Evolutionary conservation across 306 rosid genomes (phyloP).

Genomic region (Prosopis cineraria): DNA sequence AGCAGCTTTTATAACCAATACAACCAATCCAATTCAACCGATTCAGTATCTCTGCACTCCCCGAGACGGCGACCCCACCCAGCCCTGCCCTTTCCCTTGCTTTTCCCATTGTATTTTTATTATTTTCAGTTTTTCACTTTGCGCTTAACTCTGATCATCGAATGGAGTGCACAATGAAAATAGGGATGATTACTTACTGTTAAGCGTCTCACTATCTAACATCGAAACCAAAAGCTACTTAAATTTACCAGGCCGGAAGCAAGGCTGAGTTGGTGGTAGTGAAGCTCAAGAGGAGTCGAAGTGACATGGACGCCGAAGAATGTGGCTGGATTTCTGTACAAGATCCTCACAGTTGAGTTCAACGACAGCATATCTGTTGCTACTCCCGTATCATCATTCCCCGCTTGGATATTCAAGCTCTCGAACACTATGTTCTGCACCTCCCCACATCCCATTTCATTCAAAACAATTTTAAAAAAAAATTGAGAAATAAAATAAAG

Average conservation of each 20-base stretch:
- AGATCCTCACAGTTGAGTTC: conserved; percentile 83
- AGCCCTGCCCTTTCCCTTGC: neutral
- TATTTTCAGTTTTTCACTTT: too few relatives aligned
- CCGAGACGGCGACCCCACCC: neutral
- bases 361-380: conserved; percentile 80
- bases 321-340: conserved; percentile 71
- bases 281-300: conserved; percentile 67
- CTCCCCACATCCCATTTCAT: neutral
- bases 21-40: conserved; percentile 3
- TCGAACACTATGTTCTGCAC: conserved; percentile 66
- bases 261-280: conserved; percentile 62
- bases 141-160: neutral
- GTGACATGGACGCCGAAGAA: conserved; percentile 93
- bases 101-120: neutral
- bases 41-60: neutral
- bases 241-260: conserved; percentile 78
- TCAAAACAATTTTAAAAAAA: too few relatives aligned
- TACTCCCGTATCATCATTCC: conserved; percentile 72
- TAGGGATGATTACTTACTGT: neutral
- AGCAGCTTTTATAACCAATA: conserved; percentile 13
- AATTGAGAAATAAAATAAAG: neutral
- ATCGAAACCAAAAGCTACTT: neutral
- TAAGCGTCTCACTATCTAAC: neutral
- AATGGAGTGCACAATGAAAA: neutral
- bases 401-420: conserved; percentile 78